phyloP scores from a whole-genome alignment of 495 filamentous ascomycete genomes.

The Xylaria flabelliformis region DNA sequence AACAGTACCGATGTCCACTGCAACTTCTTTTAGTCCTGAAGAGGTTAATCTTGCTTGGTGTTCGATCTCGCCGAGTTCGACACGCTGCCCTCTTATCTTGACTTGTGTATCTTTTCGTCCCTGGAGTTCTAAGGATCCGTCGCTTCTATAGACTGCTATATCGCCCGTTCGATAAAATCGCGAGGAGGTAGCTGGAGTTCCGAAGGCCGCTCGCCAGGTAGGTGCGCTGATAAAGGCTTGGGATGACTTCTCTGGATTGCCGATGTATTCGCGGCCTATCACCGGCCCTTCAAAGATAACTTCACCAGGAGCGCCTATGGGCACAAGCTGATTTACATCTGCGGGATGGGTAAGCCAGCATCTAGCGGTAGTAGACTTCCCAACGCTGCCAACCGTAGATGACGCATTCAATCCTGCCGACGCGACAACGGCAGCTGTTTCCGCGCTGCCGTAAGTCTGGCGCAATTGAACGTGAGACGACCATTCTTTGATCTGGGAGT shows the following conservation, averaged over 20 bases:
- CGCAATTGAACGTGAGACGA: background rate
- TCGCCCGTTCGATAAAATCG: slow-evolving; percentile 22
- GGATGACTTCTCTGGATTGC: slow-evolving; percentile 37
- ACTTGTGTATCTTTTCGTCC: slow-evolving; percentile 33
- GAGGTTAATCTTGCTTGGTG: slow-evolving; percentile 14
- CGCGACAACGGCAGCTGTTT: slow-evolving; percentile 16
- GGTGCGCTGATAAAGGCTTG: slow-evolving; percentile 46
- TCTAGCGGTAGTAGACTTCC: slow-evolving; percentile 48
- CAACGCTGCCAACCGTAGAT: slow-evolving; percentile 46
- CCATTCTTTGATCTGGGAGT: slow-evolving; percentile 17
- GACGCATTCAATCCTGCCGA: background rate
- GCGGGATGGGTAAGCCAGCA: slow-evolving; percentile 60
- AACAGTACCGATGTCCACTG: slow-evolving; percentile 5
- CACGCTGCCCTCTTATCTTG: slow-evolving; percentile 36
- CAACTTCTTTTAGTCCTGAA: slow-evolving; percentile 13
- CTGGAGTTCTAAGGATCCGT: slow-evolving; percentile 6
- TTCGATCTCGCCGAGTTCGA: slow-evolving; percentile 40
- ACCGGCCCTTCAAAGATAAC: slow-evolving; percentile 47
- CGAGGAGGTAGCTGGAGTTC: background rate
- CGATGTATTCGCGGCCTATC: slow-evolving; percentile 44
- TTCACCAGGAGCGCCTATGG: slow-evolving; percentile 49
- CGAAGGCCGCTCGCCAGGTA: slow-evolving; percentile 42
- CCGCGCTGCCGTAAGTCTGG: slow-evolving; percentile 17
- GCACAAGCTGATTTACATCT: slow-evolving; percentile 52
- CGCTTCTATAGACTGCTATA: slow-evolving; percentile 13